A percentile compares a stretch with the other conserved stretches of the same genome.
phyloP scores from a whole-genome alignment of 78 protist species.

The Acrasis kona region DNA sequence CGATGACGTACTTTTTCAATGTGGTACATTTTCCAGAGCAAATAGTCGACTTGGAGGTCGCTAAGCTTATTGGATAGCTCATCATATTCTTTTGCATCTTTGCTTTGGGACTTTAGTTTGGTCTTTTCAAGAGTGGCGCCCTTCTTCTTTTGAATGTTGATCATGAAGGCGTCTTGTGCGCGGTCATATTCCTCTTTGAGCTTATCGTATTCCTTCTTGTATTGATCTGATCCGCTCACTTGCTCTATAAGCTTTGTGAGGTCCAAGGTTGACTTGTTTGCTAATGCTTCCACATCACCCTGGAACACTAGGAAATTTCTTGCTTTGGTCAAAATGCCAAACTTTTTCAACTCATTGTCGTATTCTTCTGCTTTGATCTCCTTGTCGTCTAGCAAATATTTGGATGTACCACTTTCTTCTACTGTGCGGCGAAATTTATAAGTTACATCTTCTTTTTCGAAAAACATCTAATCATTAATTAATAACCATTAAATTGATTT shows the following conservation, averaged over 20 bases:
- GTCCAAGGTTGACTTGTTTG: conserved; percentile 67
- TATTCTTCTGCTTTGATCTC: conserved; percentile 31
- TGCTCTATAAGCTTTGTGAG: conserved; percentile 72
- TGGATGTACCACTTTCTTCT: conserved; percentile 1
- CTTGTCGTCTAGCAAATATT: conserved; percentile 31
- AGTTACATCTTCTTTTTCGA: not conserved
- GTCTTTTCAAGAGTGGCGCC: conserved; percentile 54
- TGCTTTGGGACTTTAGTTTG: conserved; percentile 55
- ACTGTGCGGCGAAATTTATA: conserved; percentile 28
- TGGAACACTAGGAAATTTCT: conserved; percentile 88
- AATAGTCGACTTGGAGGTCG: conserved; percentile 17
- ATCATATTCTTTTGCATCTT: conserved; percentile 69
- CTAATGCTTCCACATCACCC: conserved; percentile 86
- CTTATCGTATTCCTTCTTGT: conserved; percentile 26
- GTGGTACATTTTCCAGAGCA: not conserved
- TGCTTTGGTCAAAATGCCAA: conserved; percentile 47
- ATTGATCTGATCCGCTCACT: conserved; percentile 50
- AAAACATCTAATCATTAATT: not conserved
- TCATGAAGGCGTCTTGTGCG: conserved; percentile 28
- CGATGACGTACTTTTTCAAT: conserved; percentile 1
- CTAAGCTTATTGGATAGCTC: not conserved
- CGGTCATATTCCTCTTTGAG: conserved; percentile 15
- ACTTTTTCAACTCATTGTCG: conserved; percentile 9
- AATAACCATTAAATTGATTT: not conserved
- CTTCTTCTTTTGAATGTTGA: conserved; percentile 23